phyloP scores from a whole-genome alignment of 495 filamentous ascomycete genomes.

The Lophiostoma macrostomum region DNA sequence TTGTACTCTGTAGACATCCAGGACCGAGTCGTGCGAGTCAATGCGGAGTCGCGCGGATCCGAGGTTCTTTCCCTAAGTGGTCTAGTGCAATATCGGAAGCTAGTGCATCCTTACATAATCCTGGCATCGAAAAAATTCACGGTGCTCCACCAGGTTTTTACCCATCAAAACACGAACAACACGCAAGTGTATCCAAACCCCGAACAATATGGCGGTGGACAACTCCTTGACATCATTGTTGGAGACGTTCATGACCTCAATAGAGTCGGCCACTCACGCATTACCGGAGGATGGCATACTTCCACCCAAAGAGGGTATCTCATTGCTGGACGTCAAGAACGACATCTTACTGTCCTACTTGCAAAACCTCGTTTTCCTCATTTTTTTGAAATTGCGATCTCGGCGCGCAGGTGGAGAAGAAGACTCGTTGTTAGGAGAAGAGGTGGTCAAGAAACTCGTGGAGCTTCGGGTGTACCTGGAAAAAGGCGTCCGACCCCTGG shows the following conservation, averaged over 20 bases:
- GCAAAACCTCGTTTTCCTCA: slow-evolving; percentile 87
- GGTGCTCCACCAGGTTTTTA: no score
- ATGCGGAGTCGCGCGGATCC: no score
- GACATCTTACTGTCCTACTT: slow-evolving; percentile 93
- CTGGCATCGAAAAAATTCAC: no score
- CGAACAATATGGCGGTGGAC: slow-evolving; percentile 28
- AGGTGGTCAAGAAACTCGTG: slow-evolving; percentile 73
- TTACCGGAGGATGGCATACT: slow-evolving; percentile 56
- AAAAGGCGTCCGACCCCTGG: slow-evolving; percentile 84
- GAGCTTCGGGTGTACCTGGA: slow-evolving; percentile 86
- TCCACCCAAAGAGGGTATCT: slow-evolving; percentile 80
- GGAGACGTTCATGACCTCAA: slow-evolving; percentile 28
- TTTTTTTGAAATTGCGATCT: slow-evolving; percentile 74
- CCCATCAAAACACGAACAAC: no score
- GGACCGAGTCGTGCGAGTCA: no score
- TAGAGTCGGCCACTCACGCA: slow-evolving; percentile 30
- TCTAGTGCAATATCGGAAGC: no score
- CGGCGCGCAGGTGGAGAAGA: slow-evolving; percentile 61
- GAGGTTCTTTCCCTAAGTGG: no score
- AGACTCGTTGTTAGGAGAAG: no score
- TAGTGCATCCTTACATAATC: no score
- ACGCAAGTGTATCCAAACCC: no score
- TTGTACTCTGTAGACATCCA: no score
- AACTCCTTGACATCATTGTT: slow-evolving; percentile 35
- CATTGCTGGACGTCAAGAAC: slow-evolving; percentile 90